Evolutionary conservation across 2,329 filamentous ascomycete genomes (phyloP).

Genomic region (Cladosporium velox): DNA sequence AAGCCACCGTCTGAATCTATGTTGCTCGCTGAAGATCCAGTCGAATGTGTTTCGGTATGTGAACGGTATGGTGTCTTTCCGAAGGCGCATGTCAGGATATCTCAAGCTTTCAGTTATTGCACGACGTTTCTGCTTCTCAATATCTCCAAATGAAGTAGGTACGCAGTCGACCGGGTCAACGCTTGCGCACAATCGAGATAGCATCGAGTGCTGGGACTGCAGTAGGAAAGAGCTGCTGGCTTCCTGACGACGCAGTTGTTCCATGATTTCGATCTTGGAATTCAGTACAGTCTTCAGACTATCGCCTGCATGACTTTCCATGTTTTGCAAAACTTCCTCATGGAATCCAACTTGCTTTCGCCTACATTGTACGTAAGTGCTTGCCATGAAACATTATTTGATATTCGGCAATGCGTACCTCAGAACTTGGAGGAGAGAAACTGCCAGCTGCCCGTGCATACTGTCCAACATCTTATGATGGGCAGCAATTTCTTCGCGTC

Average conservation of each 20-base stretch:
- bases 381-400: background rate
- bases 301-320: background rate
- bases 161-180: background rate
- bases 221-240: background rate
- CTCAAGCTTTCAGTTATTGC: background rate
- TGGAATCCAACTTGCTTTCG: background rate
- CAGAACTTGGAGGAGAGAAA: background rate
- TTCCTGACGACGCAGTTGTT: background rate
- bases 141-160: too few species aligned
- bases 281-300: background rate
- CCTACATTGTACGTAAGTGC: background rate
- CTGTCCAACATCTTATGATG: background rate
- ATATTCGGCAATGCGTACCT: background rate
- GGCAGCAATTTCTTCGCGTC: background rate
- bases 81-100: background rate
- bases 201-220: background rate
- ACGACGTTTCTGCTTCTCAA: too few species aligned
- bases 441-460: background rate
- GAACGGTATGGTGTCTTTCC: background rate
- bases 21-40: background rate
- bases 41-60: background rate
- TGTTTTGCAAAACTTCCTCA: background rate
- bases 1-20: background rate
- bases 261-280: background rate
- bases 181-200: background rate